These are phyloP conservation scores for Acanthamoeba sp. DNA, from an alignment of 208 protist genomes.

Conservation along the genomic window DNA sequence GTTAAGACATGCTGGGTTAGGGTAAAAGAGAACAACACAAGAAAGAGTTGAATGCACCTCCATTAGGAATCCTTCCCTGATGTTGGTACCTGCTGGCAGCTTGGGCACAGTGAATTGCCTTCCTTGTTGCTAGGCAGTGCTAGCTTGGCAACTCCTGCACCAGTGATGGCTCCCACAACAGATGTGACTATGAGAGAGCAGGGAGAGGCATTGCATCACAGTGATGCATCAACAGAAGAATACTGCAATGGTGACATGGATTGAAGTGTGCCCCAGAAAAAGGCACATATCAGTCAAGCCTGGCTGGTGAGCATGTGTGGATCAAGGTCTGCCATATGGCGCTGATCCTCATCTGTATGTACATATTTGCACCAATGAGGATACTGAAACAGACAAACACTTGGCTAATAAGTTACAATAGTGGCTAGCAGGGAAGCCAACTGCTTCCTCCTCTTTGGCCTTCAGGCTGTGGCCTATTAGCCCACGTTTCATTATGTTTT, in stretches of 20 bases:
- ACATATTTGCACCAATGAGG: background rate
- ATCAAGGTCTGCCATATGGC: constrained; percentile 50
- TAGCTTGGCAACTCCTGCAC: background rate
- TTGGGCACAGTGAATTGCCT: background rate
- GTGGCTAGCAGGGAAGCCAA: no score
- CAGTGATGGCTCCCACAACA: background rate
- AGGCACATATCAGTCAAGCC: background rate
- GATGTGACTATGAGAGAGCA: background rate
- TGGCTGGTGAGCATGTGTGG: constrained; percentile 1
- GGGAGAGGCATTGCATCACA: background rate
- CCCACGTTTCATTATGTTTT: no score
- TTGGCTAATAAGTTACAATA: no score
- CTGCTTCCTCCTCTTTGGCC: background rate
- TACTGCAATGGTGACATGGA: background rate
- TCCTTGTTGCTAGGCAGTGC: constrained; percentile 5
- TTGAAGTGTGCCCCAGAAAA: constrained; percentile 21
- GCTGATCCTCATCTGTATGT: background rate
- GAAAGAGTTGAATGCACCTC: background rate
- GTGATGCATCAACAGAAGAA: background rate
- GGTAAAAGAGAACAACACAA: constrained; percentile 11
- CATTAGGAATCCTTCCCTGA: constrained; percentile 10
- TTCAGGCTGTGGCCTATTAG: background rate
- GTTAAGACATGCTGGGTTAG: constrained; percentile 78
- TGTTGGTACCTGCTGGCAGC: background rate
- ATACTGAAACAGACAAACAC: constrained; percentile 56